Conservation (phyloP, 257 asterid genomes). For the Schizonepeta tenuifolia region DNA sequence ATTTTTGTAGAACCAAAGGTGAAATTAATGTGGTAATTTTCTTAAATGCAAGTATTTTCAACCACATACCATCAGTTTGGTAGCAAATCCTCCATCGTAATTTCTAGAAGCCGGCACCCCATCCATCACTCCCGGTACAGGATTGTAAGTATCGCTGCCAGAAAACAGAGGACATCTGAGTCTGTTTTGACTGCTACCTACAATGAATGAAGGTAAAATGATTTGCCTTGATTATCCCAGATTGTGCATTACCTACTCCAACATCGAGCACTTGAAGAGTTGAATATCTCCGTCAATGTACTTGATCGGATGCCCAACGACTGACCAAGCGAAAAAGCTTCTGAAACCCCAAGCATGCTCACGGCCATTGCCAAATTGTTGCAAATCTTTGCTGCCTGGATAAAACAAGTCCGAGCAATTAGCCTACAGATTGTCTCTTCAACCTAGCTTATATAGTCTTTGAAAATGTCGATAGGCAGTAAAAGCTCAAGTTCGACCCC, state of each 20-base stretch:
- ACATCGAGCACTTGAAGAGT: constrained; percentile 95
- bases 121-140: constrained; percentile 98
- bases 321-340: constrained; percentile 93
- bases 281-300: constrained; percentile 76
- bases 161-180: neutral
- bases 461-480: neutral
- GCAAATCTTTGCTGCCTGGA: constrained; percentile 90
- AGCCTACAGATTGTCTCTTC: too few species aligned
- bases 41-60: neutral
- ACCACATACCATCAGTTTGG: constrained; percentile 79
- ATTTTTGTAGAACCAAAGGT: too few species aligned
- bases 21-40: too few species aligned
- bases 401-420: neutral
- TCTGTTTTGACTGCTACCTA: neutral
- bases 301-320: constrained; percentile 71
- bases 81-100: constrained; percentile 85
- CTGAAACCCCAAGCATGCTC: constrained; percentile 96
- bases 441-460: neutral
- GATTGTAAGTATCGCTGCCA: constrained; percentile 85
- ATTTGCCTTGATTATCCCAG: neutral
- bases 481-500: neutral
- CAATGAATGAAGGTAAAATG: too few species aligned
- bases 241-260: constrained; percentile 85
- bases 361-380: constrained; percentile 96
- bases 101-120: constrained; percentile 92